Evolutionary conservation across 2,329 filamentous ascomycete genomes (phyloP), one percentile per base, ranked within the genome.

Genomic region (Trichoderma lentiforme): DNA sequence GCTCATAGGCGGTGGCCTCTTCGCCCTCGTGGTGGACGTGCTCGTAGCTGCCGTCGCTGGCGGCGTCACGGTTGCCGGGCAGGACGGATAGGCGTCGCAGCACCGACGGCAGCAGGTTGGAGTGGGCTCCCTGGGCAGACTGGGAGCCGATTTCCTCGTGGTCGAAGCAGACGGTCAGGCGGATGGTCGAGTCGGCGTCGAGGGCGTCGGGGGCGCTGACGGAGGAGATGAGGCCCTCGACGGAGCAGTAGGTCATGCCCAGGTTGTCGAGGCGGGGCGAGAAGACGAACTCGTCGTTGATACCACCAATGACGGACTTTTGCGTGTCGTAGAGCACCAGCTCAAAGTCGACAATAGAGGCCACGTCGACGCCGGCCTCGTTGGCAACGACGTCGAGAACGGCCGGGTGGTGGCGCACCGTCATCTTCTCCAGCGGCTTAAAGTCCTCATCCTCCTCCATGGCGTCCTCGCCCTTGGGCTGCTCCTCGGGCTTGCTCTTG

Each of bases 271-370:
- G 88, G 60, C 96, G 91, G n/a, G 95, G 90, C 3, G 95, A 97
- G 84, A 95, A 98, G 83, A 99, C 93, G 80, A 99, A 92, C 82
- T 99, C 96, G 78, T 98, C 92, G 80, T 93, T 92, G 75, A 99
- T 84, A 43, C 96, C 96, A 72, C 96, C 96, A 18, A 99, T 88
- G 79, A 91, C 93, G 1, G 95, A 90, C 79, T 95, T 93, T 79
- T 99, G 96, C 11, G 94, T 97, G 81, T 99, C 96, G 82, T 97
- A 99, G 56, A 99, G 90, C n/a, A 98, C 89, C 77, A 98, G 89
- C 84, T 99, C 96, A 77, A 99, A 99, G 83, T 99, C 96, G 63
- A 96, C 85, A 21, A 99, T 88, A 73, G 95, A 90, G 3, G 89
- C 84, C 0, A 92, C 86, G 21, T 89, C 83, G 39, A 92, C 91